phyloP scores from a whole-genome alignment of 345 rosid genomes.

The Rhodamnia rubescens region DNA sequence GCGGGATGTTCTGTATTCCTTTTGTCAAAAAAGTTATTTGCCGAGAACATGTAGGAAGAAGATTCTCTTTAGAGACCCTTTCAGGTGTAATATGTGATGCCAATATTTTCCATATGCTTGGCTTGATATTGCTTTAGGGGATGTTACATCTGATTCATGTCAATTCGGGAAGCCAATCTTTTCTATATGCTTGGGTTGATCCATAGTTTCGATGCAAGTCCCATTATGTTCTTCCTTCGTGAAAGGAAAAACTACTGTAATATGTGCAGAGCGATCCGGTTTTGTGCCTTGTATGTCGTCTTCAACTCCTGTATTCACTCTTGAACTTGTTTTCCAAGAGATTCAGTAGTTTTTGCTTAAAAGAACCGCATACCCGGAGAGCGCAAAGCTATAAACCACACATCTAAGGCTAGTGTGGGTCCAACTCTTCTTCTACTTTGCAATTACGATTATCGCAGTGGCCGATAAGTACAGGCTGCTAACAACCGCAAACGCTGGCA shows the following conservation, averaged over 20 bases:
- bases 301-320: background rate
- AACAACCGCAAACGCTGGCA: background rate
- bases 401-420: background rate
- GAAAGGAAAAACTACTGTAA: background rate
- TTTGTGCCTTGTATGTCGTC: background rate
- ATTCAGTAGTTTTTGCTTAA: background rate
- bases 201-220: background rate
- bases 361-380: background rate
- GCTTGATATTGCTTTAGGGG: background rate
- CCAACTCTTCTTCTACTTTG: background rate
- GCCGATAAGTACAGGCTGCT: background rate
- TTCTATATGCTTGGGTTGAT: background rate
- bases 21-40: background rate
- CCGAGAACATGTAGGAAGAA: background rate
- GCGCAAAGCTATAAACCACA: background rate
- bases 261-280: background rate
- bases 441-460: background rate
- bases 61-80: background rate
- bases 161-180: background rate
- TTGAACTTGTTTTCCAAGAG: background rate
- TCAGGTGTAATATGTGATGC: background rate
- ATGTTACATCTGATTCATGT: background rate
- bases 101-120: too few relatives aligned
- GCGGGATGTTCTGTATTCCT: background rate
- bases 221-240: background rate